A percentile compares a stretch with the other conserved stretches of the same genome.
phyloP scores from a whole-genome alignment of 768 basidiomycete genomes.

The Podaxis sp. region DNA sequence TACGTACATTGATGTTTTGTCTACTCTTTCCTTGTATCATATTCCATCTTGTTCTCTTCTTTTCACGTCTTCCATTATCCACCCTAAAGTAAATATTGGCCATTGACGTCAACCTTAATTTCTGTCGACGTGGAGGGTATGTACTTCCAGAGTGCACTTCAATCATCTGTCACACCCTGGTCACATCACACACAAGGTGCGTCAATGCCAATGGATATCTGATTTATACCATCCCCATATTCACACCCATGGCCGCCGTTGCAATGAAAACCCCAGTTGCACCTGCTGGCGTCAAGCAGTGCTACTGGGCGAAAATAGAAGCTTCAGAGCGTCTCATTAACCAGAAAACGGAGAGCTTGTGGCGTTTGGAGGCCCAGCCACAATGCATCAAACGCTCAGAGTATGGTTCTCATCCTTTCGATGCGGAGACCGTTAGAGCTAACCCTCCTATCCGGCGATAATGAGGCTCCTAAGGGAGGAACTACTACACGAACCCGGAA shows the following conservation, averaged over 20 bases:
- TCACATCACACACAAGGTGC: slow-evolving; percentile 6
- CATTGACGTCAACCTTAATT: no score
- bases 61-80: no score
- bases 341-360: slow-evolving; percentile 93
- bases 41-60: no score
- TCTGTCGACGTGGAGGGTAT: no score
- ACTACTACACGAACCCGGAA: slow-evolving; percentile 93
- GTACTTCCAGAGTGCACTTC: no score
- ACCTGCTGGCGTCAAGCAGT: slow-evolving; percentile 77
- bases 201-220: slow-evolving; percentile 1
- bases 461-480: slow-evolving; percentile 91
- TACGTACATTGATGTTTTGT: no score
- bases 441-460: slow-evolving; percentile 27
- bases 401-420: slow-evolving; percentile 38
- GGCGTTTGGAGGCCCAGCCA: slow-evolving; percentile 94
- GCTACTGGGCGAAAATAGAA: slow-evolving; percentile 97
- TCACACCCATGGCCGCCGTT: slow-evolving; percentile 31
- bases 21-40: no score
- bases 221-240: slow-evolving; percentile 1
- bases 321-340: slow-evolving; percentile 90
- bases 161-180: neutral
- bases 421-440: neutral
- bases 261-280: slow-evolving; percentile 38
- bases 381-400: slow-evolving; percentile 94
- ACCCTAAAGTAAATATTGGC: no score